Conservation (phyloP, 257 asterid genomes). For the Capsicum baccatum region DNA sequence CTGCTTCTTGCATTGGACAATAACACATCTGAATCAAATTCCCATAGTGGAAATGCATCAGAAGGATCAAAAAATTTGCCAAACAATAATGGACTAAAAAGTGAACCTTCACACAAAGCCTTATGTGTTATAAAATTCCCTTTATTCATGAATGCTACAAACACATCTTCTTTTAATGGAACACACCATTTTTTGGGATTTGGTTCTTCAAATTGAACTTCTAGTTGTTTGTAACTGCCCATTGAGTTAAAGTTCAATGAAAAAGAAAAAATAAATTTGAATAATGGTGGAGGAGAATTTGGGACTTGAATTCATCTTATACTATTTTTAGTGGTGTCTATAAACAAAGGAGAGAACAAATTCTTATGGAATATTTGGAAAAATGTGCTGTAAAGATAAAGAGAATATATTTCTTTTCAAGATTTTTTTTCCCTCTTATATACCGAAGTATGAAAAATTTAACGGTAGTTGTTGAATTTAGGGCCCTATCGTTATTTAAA, state of each 20-base stretch:
- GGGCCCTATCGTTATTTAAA: too few relatives aligned
- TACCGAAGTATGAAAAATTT: not conserved
- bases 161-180: slow-evolving; percentile 66
- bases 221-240: slow-evolving; percentile 53
- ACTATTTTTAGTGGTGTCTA: slow-evolving; percentile 15
- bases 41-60: slow-evolving; percentile 93
- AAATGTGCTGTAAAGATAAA: slow-evolving; percentile 38
- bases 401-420: slow-evolving; percentile 48
- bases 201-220: slow-evolving; percentile 56
- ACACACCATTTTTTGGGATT: slow-evolving; percentile 70
- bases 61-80: slow-evolving; percentile 95
- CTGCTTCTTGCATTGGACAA: slow-evolving; percentile 42
- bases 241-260: slow-evolving; percentile 26
- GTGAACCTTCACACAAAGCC: slow-evolving; percentile 54
- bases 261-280: not conserved
- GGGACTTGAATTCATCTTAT: slow-evolving; percentile 28
- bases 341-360: slow-evolving; percentile 42
- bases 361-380: slow-evolving; percentile 51
- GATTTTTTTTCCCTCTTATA: not conserved
- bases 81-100: slow-evolving; percentile 72
- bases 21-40: slow-evolving; percentile 62
- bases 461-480: not conserved
- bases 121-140: slow-evolving; percentile 49
- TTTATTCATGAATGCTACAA: slow-evolving; percentile 46
- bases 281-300: slow-evolving; percentile 25